A percentile compares a stretch with the other conserved stretches of the same genome.
Conservation (phyloP, 108 stramenopile species). For the Skeletonema marinoi region DNA sequence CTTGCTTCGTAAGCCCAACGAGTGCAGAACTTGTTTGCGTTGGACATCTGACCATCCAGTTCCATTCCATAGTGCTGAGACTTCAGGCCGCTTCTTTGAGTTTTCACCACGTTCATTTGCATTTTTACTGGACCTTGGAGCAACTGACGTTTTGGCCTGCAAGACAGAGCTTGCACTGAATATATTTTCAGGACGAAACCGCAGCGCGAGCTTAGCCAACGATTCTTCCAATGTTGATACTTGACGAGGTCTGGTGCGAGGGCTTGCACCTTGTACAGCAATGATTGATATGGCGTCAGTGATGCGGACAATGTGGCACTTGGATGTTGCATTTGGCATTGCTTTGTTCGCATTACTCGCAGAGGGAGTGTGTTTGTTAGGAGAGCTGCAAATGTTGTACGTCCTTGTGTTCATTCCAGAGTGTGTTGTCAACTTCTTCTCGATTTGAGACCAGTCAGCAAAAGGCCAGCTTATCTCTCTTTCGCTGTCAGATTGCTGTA, state of each 20-base stretch:
- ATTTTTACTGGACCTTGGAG: neutral
- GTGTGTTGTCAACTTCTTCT: neutral
- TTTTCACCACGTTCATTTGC: constrained; percentile 3
- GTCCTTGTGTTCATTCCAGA: neutral
- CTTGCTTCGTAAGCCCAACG: constrained; percentile 24
- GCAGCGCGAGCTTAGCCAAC: neutral
- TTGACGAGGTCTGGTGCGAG: constrained; percentile 4
- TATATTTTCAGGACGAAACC: constrained; percentile 20
- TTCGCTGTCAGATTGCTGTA: neutral
- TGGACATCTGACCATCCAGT: constrained; percentile 27
- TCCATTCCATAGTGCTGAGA: constrained; percentile 34
- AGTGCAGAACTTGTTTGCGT: constrained; percentile 24
- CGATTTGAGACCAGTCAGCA: constrained; percentile 9
- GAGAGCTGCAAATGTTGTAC: neutral
- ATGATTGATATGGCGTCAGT: constrained; percentile 16
- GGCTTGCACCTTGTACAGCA: constrained; percentile 14
- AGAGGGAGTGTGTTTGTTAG: neutral
- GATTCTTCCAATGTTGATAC: constrained; percentile 18
- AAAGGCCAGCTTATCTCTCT: constrained; percentile 13
- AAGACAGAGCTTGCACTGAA: constrained; percentile 19
- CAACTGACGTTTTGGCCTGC: constrained; percentile 16
- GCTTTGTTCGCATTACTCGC: neutral
- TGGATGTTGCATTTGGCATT: neutral
- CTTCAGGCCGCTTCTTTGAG: neutral
- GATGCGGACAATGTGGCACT: neutral